A percentile compares a stretch with the other conserved stretches of the same genome.
Conservation (phyloP, 768 basidiomycete species). For the Pholiota molesta region DNA sequence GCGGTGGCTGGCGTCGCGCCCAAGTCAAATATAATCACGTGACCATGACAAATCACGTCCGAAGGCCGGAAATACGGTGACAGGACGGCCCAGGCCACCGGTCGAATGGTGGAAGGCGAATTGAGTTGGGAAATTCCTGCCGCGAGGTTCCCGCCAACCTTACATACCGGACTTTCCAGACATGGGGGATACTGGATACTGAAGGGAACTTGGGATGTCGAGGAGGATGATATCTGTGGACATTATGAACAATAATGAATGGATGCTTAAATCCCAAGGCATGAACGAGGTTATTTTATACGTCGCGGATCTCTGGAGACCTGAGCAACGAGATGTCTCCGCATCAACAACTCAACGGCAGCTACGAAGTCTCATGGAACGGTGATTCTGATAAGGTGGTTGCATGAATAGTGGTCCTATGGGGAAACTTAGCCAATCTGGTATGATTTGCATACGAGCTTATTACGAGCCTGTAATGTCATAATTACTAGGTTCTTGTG, state of each 20-base stretch:
- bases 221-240: slow-evolving; percentile 21
- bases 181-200: slow-evolving; percentile 24
- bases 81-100: too few species aligned
- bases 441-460: not conserved
- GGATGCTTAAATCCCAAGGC: not conserved
- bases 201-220: slow-evolving; percentile 21
- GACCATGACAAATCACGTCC: too few species aligned
- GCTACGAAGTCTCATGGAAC: not conserved
- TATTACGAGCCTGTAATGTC: not conserved
- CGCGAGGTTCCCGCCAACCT: too few species aligned
- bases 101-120: too few species aligned
- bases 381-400: not conserved
- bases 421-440: not conserved
- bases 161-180: slow-evolving; percentile 32
- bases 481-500: not conserved
- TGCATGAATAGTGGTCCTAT: not conserved
- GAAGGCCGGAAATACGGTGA: too few species aligned
- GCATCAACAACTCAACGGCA: not conserved
- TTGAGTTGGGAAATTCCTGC: too few species aligned
- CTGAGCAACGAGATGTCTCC: not conserved
- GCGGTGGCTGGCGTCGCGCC: too few species aligned
- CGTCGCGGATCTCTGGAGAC: not conserved
- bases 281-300: not conserved
- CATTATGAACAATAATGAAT: not conserved
- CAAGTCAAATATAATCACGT: too few species aligned